Conservation (phyloP, 1,284 basidiomycete species). For the Hemileia vastatrix region DNA sequence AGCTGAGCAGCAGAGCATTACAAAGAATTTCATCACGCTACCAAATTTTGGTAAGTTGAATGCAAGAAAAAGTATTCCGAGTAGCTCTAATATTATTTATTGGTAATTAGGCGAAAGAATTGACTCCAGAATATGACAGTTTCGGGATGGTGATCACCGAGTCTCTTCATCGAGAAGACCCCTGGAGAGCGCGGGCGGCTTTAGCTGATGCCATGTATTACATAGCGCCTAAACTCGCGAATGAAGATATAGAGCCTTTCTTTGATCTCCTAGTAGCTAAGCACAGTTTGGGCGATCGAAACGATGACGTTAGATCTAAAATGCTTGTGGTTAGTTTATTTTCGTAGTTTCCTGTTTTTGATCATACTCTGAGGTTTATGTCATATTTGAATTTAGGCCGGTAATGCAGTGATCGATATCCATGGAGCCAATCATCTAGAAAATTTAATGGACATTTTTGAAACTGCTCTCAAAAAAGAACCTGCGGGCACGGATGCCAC, state of each 20-base stretch:
- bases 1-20: constrained; percentile 9
- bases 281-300: constrained; percentile 78
- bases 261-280: constrained; percentile 78
- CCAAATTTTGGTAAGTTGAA: constrained; percentile 12
- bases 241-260: constrained; percentile 62
- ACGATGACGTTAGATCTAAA: constrained; percentile 66
- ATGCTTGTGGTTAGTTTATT: constrained; percentile 56
- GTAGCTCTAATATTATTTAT: background rate
- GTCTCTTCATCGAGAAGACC: constrained; percentile 82
- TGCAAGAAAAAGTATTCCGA: background rate
- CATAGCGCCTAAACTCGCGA: constrained; percentile 60
- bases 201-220: constrained; percentile 62
- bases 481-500: constrained; percentile 50
- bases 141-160: constrained; percentile 82
- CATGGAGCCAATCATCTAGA: constrained; percentile 67
- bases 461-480: constrained; percentile 56
- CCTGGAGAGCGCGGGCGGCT: constrained; percentile 75
- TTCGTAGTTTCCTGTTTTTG: background rate
- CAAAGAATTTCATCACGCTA: constrained; percentile 17
- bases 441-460: constrained; percentile 73
- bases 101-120: constrained; percentile 12
- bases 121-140: constrained; percentile 44
- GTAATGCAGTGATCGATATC: constrained; percentile 68
- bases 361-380: too few relatives aligned
- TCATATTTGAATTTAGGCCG: too few relatives aligned